phyloP scores from a whole-genome alignment of 2,329 filamentous ascomycete species.

The Fusarium sp. region DNA sequence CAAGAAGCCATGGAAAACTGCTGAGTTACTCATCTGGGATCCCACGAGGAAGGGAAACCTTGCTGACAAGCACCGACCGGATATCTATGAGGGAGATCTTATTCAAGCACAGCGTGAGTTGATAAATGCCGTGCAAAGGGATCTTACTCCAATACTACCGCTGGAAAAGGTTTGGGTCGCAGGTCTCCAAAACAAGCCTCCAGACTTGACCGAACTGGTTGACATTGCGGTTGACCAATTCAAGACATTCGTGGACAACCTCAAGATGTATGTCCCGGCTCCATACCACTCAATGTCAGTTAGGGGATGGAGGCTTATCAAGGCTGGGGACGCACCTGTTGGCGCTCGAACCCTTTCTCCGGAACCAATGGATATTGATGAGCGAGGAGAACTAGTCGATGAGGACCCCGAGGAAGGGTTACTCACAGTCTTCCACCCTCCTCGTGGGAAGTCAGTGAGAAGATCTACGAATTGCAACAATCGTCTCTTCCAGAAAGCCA shows the following conservation, averaged over 20 bases:
- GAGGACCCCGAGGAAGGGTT: slow-evolving; percentile 19
- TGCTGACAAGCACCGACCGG: not conserved
- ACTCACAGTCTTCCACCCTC: slow-evolving; percentile 62
- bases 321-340: slow-evolving; percentile 9
- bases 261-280: slow-evolving; percentile 53
- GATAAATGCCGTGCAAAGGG: slow-evolving; percentile 52
- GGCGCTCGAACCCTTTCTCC: not conserved
- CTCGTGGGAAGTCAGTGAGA: slow-evolving; percentile 44
- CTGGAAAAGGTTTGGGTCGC: slow-evolving; percentile 62
- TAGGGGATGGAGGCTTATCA: slow-evolving; percentile 55
- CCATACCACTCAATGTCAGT: slow-evolving; percentile 39
- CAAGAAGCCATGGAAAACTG: slow-evolving; percentile 43
- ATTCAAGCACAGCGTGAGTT: slow-evolving; percentile 59
- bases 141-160: slow-evolving; percentile 36
- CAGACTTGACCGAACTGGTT: slow-evolving; percentile 48
- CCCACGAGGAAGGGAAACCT: slow-evolving; percentile 45
- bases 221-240: slow-evolving; percentile 58
- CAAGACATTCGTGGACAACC: slow-evolving; percentile 46
- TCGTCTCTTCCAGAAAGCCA: slow-evolving; percentile 55
- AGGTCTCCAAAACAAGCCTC: slow-evolving; percentile 44
- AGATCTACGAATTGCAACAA: slow-evolving; percentile 56
- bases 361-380: slow-evolving; percentile 39
- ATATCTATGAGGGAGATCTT: slow-evolving; percentile 51
- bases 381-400: slow-evolving; percentile 32
- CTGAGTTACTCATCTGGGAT: slow-evolving; percentile 70